Conservation (phyloP, 768 basidiomycete species). For the Candolleomyces efflorescens region DNA sequence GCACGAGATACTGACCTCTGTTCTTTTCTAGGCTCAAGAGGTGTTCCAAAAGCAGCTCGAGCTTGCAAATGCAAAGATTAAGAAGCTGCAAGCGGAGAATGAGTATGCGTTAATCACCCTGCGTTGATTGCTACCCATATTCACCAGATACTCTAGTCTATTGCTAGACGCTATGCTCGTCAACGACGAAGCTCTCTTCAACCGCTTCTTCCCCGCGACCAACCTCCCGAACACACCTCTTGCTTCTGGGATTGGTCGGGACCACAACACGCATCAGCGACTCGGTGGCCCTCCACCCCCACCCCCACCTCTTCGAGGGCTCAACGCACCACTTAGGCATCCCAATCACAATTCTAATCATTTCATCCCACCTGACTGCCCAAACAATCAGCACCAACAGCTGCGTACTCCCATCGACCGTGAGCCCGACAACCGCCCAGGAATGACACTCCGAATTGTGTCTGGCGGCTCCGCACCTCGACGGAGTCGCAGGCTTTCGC, state of each 20-base stretch:
- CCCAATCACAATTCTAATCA: neutral
- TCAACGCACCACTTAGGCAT: too few relatives aligned
- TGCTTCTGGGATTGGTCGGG: neutral
- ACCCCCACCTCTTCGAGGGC: neutral
- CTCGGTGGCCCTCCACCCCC: neutral
- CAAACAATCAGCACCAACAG: neutral
- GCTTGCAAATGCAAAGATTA: constrained; percentile 33
- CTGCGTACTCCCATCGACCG: neutral
- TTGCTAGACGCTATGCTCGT: constrained; percentile 33
- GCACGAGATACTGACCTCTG: neutral
- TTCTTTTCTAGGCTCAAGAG: constrained; percentile 30
- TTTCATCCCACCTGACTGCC: neutral
- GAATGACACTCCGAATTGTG: neutral
- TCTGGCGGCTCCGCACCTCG: neutral
- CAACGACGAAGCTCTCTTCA: constrained; percentile 19
- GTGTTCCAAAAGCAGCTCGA: constrained; percentile 35
- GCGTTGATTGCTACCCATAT: neutral
- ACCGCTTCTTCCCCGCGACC: constrained; percentile 17
- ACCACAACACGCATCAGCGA: neutral
- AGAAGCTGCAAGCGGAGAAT: constrained; percentile 46
- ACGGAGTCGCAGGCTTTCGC: neutral
- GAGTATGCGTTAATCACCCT: constrained; percentile 29
- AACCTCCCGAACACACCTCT: neutral
- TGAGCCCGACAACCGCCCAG: neutral
- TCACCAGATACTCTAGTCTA: constrained; percentile 20